phyloP scores from a whole-genome alignment of 257 asterid genomes.

The Handroanthus guayacan region DNA sequence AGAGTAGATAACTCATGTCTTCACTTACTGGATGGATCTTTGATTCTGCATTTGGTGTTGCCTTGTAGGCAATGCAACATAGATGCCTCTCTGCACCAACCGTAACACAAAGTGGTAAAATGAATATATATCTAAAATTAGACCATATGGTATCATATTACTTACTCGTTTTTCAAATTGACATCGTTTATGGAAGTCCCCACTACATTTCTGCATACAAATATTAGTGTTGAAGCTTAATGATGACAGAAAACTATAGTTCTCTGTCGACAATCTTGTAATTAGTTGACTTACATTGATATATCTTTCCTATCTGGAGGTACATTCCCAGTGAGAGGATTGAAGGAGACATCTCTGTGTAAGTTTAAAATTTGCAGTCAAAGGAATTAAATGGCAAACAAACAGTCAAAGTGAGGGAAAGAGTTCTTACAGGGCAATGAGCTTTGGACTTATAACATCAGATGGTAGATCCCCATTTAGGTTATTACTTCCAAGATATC shows the following conservation, averaged over 20 bases:
- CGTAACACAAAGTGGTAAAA: slow-evolving; percentile 12
- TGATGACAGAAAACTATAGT: not conserved
- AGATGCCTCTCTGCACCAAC: slow-evolving; percentile 51
- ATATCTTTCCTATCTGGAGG: slow-evolving; percentile 43
- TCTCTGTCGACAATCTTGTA: not conserved
- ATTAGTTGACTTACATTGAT: slow-evolving; percentile 52
- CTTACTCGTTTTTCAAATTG: slow-evolving; percentile 54
- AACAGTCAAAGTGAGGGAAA: slow-evolving; percentile 7
- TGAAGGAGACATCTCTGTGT: slow-evolving; percentile 73
- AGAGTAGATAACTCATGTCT: not conserved
- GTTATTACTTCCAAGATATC: slow-evolving; percentile 74
- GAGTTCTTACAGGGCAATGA: slow-evolving; percentile 59
- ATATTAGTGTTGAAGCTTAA: slow-evolving; percentile 18
- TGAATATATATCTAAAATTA: not conserved
- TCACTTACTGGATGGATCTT: slow-evolving; percentile 51
- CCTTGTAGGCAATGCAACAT: slow-evolving; percentile 55
- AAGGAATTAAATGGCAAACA: not conserved
- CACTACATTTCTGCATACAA: slow-evolving; percentile 54
- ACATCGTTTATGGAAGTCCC: slow-evolving; percentile 59
- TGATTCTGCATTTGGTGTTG: slow-evolving; percentile 46
- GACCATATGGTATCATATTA: not conserved
- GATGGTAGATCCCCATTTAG: slow-evolving; percentile 63
- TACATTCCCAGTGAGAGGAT: slow-evolving; percentile 56
- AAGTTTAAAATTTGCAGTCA: not conserved
- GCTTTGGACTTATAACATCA: slow-evolving; percentile 46